phyloP scores from a whole-genome alignment of 768 basidiomycete species.

The Serendipita sp. region DNA sequence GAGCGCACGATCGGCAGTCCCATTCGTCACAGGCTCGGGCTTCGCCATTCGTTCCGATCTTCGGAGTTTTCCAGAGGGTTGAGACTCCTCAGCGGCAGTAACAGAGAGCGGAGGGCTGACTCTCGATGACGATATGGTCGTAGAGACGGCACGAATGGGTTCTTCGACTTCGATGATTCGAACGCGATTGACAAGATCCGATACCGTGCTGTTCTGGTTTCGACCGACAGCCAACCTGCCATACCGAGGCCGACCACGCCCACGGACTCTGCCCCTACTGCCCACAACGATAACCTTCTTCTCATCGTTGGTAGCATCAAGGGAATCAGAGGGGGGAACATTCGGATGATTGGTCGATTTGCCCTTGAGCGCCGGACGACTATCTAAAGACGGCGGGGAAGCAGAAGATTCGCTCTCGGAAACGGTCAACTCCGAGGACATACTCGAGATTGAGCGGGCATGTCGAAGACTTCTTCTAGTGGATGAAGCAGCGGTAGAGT shows the following conservation, averaged over 20 bases:
- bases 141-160: not conserved
- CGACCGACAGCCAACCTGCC: not conserved
- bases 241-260: not conserved
- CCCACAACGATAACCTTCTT: not conserved
- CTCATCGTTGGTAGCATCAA: not conserved
- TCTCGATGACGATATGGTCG: not conserved
- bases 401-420: conserved; percentile 5
- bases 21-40: not conserved
- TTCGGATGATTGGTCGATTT: not conserved
- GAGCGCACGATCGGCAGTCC: not conserved
- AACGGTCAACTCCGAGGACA: conserved; percentile 1
- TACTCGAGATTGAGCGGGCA: not conserved
- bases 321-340: not conserved
- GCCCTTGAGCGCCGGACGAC: not conserved
- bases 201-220: not conserved
- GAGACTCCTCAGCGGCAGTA: not conserved
- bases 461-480: not conserved
- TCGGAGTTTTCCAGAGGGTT: not conserved
- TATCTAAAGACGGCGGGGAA: not conserved
- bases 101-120: not conserved
- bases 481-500: not conserved
- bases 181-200: not conserved
- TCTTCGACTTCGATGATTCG: not conserved
- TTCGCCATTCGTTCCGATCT: not conserved
- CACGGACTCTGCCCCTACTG: not conserved